Conservation (phyloP, 257 asterid genomes). For the Przewalskia tangutica region DNA sequence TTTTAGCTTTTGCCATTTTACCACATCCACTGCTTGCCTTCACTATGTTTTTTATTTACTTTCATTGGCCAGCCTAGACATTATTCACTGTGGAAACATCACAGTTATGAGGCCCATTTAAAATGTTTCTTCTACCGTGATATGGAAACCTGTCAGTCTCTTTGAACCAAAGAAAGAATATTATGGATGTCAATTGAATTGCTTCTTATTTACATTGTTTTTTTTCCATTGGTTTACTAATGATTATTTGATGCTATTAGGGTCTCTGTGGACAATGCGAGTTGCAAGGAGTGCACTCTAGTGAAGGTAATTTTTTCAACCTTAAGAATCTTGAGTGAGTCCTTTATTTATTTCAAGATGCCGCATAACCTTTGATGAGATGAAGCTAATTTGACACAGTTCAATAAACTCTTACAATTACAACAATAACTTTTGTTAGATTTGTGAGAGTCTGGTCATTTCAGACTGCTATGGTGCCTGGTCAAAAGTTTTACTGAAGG, state of each 20-base stretch:
- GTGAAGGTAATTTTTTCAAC: conserved; percentile 57
- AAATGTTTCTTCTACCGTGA: neutral
- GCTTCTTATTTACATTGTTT: conserved; percentile 10
- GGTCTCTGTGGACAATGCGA: conserved; percentile 84
- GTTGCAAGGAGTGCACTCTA: conserved; percentile 77
- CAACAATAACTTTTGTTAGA: neutral
- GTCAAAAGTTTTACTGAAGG: neutral
- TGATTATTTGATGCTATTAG: conserved; percentile 29
- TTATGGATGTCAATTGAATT: neutral
- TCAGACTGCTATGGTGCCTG: neutral
- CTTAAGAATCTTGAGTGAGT: neutral
- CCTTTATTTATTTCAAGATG: neutral
- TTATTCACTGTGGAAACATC: neutral
- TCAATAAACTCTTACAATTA: neutral
- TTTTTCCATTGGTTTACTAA: conserved; percentile 1
- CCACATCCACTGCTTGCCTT: neutral
- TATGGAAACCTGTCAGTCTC: neutral
- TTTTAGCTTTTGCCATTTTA: conserved; percentile 5
- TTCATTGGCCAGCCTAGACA: neutral
- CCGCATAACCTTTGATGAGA: neutral
- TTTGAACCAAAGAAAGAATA: neutral
- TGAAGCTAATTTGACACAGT: neutral
- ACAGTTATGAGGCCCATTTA: neutral
- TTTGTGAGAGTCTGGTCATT: neutral
- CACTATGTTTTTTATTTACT: neutral